A percentile compares a stretch with the other conserved stretches of the same genome.
Evolutionary conservation across 2,329 filamentous ascomycete genomes (phyloP).

Genomic region (Aspergillus flavus): DNA sequence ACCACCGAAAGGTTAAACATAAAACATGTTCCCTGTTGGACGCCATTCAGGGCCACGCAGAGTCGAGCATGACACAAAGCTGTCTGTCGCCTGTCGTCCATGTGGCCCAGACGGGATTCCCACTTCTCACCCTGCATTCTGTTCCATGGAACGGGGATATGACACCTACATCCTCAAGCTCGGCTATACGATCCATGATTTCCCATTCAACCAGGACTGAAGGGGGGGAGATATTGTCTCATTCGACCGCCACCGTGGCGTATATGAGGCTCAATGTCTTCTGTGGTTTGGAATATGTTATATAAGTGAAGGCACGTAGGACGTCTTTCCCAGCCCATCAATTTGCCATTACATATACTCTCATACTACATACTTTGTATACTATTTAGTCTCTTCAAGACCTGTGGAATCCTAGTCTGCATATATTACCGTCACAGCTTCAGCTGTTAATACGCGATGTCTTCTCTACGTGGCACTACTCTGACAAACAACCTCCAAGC

Average conservation of each 20-base stretch:
- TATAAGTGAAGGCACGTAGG: background rate
- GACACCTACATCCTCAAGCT: background rate
- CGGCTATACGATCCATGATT: background rate
- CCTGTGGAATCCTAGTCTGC: background rate
- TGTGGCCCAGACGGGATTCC: background rate
- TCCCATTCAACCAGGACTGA: background rate
- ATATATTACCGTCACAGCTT: background rate
- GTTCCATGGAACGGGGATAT: background rate
- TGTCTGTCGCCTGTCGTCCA: background rate
- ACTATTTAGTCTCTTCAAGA: background rate
- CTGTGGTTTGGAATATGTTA: background rate
- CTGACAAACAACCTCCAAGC: background rate
- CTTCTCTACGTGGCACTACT: background rate
- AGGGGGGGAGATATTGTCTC: background rate
- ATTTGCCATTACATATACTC: background rate
- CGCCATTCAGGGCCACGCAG: background rate
- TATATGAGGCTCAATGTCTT: background rate
- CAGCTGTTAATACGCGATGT: background rate
- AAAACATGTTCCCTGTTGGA: background rate
- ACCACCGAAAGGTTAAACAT: background rate
- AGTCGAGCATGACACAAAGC: background rate
- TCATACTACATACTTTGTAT: background rate
- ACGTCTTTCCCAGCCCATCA: background rate
- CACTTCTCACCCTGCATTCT: background rate
- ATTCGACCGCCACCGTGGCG: background rate